Evolutionary conservation across 179 eudicot genomes (phyloP).

Genomic region (Pouteria campechiana): DNA sequence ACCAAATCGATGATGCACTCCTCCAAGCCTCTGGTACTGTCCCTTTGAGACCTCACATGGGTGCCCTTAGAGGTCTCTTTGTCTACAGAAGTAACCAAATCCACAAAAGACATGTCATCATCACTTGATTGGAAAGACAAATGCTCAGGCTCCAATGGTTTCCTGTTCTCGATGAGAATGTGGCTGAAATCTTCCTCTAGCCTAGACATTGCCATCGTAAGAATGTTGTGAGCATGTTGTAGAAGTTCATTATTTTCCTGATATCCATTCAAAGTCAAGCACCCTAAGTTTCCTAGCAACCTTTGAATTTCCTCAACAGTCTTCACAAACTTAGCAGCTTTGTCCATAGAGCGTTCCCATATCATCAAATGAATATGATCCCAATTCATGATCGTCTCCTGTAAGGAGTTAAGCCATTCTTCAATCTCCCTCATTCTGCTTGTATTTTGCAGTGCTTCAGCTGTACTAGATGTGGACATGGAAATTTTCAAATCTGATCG

Average conservation of each 20-base stretch:
- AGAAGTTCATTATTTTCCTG: slow-evolving; percentile 21
- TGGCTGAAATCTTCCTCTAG: slow-evolving; percentile 69
- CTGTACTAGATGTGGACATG: slow-evolving; percentile 33
- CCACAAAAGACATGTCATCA: slow-evolving; percentile 43
- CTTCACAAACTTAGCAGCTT: slow-evolving; percentile 40
- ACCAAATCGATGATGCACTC: slow-evolving; percentile 30
- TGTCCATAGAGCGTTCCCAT: slow-evolving; percentile 59
- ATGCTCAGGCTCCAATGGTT: slow-evolving; percentile 41
- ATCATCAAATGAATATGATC: slow-evolving; percentile 45
- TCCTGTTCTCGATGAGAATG: slow-evolving; percentile 51
- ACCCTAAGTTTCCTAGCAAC: slow-evolving; percentile 34
- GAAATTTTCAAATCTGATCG: slow-evolving; percentile 48
- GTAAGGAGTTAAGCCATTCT: slow-evolving; percentile 27
- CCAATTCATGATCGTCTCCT: slow-evolving; percentile 54
- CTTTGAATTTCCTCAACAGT: slow-evolving; percentile 42
- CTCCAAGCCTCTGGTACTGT: slow-evolving; percentile 23
- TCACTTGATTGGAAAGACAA: slow-evolving; percentile 37
- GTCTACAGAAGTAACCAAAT: slow-evolving; percentile 26
- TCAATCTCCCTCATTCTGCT: slow-evolving; percentile 23
- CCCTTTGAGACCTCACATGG: slow-evolving; percentile 25
- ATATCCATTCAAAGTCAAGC: slow-evolving; percentile 11
- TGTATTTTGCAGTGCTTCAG: slow-evolving; percentile 13
- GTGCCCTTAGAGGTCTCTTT: slow-evolving; percentile 31
- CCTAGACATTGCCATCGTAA: slow-evolving; percentile 62
- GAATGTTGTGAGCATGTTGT: slow-evolving; percentile 41